Percentiles rank a stretch among this genome's conserved stretches.
Evolutionary conservation across 2,329 filamentous ascomycete species (phyloP).

Genomic region (Penicillium sp.): DNA sequence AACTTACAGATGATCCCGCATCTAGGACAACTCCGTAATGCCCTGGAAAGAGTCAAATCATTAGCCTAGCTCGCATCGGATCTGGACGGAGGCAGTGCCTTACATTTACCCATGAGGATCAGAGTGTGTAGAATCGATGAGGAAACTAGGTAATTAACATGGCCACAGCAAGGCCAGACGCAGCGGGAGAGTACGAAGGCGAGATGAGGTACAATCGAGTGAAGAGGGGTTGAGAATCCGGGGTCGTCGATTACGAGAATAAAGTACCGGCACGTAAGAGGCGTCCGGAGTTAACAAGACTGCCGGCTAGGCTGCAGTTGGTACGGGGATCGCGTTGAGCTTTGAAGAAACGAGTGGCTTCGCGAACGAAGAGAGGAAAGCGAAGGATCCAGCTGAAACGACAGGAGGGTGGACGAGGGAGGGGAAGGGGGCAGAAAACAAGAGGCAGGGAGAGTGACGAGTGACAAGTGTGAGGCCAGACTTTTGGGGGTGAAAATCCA

Average conservation of each 20-base stretch:
- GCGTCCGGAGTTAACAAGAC: neutral
- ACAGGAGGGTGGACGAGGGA: constrained; percentile 1
- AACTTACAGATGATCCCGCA: constrained; percentile 82
- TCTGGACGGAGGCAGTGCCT: constrained; percentile 7
- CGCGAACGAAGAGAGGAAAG: constrained; percentile 23
- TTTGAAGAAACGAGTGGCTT: constrained; percentile 17
- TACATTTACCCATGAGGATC: constrained; percentile 51
- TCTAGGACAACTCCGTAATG: constrained; percentile 94
- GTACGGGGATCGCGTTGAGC: neutral
- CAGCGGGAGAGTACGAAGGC: neutral
- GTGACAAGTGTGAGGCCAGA: constrained; percentile 11
- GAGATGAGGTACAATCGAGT: neutral
- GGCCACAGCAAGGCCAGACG: constrained; percentile 26
- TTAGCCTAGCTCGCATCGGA: constrained; percentile 7
- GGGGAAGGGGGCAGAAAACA: neutral
- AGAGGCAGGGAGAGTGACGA: constrained; percentile 8
- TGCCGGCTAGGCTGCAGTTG: neutral
- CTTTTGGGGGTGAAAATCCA: constrained; percentile 16
- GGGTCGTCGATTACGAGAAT: constrained; percentile 13
- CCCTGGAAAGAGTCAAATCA: constrained; percentile 44
- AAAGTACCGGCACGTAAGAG: neutral
- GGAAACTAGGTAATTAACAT: constrained; percentile 35
- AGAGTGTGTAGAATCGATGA: constrained; percentile 10
- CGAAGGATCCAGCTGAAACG: constrained; percentile 22
- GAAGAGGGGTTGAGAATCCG: constrained; percentile 1